Base-by-base conservation (phyloP, 306 rosid genomes). In the Prunus padus region DNA sequence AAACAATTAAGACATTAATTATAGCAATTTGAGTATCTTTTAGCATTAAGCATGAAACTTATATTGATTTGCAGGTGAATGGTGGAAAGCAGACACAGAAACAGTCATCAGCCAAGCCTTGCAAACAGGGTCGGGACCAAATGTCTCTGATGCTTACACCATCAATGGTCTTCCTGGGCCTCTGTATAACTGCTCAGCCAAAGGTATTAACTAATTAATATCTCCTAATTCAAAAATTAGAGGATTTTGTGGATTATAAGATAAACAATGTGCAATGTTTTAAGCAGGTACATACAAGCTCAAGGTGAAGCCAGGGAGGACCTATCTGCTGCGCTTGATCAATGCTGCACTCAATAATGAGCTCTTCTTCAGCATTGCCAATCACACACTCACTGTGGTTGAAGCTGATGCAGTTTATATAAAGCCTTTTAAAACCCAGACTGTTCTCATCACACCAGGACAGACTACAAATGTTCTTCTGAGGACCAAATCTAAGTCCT, bases 1-100 rank as follows among this genome's bases (percentile, higher is more conserved):
- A 15, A 25, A 28, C 52, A 18, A 28, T 25, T 49, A 19, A 12
- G 19, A 19, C 16, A 30, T 15, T 31, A 70, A 30, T 9, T 28
- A 3, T 40, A 8, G 16, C n/a, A n/a, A n/a, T n/a, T n/a, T n/a
- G n/a, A n/a, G n/a, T n/a, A n/a, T n/a, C n/a, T n/a, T n/a, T n/a
- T n/a, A n/a, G n/a, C 26, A 30, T 4, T 50, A n/a, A 74, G 23
- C 11, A 42, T 19, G 60, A 31, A 40, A 26, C 14, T 59, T 52
- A 0, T 7, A 26, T 40, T 20, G 57, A 78, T 78, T 76, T 84
- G 65, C 79, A 91, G 96, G 96, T 55, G 96, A 88, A 4, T 91
- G 93, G 93, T 91, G 96, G 96, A 91, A 87, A 65, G 90, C 90
- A 14, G 89, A 91, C 80, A 88, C 96, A 57, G 96, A 88, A 74